These are phyloP conservation scores for Eucalyptus urophylla DNA, from an alignment of 345 rosid species.

Conservation along the genomic window DNA sequence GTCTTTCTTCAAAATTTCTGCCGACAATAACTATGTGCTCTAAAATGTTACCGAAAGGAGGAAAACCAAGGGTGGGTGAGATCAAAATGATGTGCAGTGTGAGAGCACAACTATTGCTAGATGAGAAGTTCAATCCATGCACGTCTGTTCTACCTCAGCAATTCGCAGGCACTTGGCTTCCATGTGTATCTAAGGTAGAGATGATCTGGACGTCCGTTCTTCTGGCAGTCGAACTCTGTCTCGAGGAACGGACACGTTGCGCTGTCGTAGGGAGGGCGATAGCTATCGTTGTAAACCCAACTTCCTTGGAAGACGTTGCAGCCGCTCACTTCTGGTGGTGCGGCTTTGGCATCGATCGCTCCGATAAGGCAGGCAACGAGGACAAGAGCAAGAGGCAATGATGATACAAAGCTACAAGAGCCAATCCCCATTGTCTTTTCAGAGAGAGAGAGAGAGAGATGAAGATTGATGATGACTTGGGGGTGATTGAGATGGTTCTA, in stretches of 20 bases:
- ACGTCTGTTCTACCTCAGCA: conserved; percentile 22
- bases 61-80: neutral
- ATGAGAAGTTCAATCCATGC: neutral
- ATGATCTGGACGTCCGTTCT: conserved; percentile 42
- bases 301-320: conserved; percentile 32
- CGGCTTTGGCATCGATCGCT: neutral
- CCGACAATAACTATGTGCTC: neutral
- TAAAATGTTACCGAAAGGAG: neutral
- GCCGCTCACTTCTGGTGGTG: neutral
- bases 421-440: neutral
- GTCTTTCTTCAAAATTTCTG: neutral
- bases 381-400: neutral
- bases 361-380: neutral
- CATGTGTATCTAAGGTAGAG: conserved; percentile 34
- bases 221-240: conserved; percentile 35
- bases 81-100: neutral
- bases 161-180: conserved; percentile 32
- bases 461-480: neutral
- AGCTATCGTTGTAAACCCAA: conserved; percentile 17
- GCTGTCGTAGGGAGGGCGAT: conserved; percentile 19
- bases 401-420: neutral
- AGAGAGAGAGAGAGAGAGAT: neutral
- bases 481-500: neutral
- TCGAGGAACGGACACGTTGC: conserved; percentile 38
- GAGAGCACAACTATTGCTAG: neutral